Base-by-base conservation (phyloP, 2,329 filamentous ascomycete species). In the Camptophora hylomeconis region DNA sequence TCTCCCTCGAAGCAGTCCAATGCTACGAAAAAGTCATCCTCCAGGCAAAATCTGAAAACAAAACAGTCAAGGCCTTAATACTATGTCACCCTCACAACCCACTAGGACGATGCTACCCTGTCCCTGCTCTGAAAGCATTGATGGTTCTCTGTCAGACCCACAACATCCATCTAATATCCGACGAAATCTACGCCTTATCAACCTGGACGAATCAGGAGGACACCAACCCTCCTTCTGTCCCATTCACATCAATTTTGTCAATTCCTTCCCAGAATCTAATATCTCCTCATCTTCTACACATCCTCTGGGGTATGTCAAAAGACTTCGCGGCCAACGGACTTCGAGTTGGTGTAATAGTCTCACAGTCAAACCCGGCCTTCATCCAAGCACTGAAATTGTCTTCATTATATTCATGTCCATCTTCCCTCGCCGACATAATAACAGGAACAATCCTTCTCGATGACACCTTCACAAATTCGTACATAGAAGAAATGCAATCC, bases 181-280 rank as follows among this genome's bases (percentile, higher is more conserved):
- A 74, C 42, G 69, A 74, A 42, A 63, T 74, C 20, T 73, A 73
- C 41, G 69, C 66, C 2, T 43, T 68, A 4, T 70, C 67, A 0
- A 49, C 62, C 1, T 73, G 59, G 45, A 35, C 54, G 5, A 67
- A 60, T 35, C 49, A 17, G 19, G 49, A 38, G 32, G 58, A 47
- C 22, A 31, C 32, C 1, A 7, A 24, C 1, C 40, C 47, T 0
- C 28, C 38, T 1, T 34, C 42, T 1, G 38, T 49, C 0, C 44
- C 50, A 0, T 71, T 72, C 34, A 53, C 54, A 7, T 69, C 65
- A 0, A 47, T 50, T 1, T 47, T 68, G 2, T 53, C 61, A 0
- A 58, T 69, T 11, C 51, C 63, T 13, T 44, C 51, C 0, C 33
- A 41, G 0, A 58, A 49, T 0, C 39, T 66, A 17, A 66, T 73